Evolutionary conservation across 345 rosid species (phyloP).

Genomic region (Syzygium aromaticum): DNA sequence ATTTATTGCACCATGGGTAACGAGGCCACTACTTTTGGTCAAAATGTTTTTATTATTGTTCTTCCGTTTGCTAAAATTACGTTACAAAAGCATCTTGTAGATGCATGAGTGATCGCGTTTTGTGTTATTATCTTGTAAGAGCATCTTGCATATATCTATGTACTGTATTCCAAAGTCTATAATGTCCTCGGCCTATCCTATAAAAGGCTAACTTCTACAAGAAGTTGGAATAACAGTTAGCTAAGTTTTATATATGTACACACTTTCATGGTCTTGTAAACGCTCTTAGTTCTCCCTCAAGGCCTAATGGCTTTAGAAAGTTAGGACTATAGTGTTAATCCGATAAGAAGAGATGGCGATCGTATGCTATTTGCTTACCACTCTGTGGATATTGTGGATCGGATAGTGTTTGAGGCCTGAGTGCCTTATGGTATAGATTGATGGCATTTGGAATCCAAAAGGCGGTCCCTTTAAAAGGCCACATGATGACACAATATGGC

Average conservation of each 20-base stretch:
- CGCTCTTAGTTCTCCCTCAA: no score
- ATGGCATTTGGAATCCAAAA: not conserved
- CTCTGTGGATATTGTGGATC: no score
- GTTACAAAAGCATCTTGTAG: not conserved
- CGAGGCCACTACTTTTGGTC: fast-evolving
- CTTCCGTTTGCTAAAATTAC: not conserved
- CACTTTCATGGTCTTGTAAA: no score
- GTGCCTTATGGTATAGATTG: not conserved
- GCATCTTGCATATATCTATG: fast-evolving
- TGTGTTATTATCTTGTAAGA: not conserved
- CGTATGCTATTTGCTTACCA: no score
- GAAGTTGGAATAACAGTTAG: not conserved
- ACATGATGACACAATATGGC: not conserved
- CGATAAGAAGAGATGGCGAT: no score
- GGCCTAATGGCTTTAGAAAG: no score
- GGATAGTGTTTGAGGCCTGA: not conserved
- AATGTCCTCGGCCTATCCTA: not conserved
- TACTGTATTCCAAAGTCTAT: fast-evolving
- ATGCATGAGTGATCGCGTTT: not conserved
- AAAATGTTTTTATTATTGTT: not conserved
- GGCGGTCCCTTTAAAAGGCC: not conserved
- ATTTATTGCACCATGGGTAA: not conserved
- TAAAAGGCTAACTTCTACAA: fast-evolving
- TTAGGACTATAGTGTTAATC: no score
- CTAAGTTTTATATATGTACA: not conserved